Base-by-base conservation (phyloP, 2,329 filamentous ascomycete species). In the Fusarium albosuccineum region DNA sequence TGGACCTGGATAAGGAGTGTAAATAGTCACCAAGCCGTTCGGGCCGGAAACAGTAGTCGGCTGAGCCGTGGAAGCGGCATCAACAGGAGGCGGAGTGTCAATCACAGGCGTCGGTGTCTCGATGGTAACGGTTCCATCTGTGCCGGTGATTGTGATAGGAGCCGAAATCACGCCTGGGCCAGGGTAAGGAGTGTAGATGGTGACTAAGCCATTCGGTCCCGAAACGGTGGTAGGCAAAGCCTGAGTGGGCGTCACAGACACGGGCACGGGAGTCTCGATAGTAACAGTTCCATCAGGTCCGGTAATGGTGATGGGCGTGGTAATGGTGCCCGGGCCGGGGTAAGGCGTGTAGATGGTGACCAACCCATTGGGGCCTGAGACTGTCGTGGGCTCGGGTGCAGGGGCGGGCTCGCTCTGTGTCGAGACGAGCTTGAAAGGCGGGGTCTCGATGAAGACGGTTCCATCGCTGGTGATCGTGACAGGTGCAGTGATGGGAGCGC, bases 91-190 rank as follows among this genome's bases (percentile, higher is more conserved):
- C 22, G 22, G 22, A 22, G 22, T 22, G 4, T 22, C 22, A 22
- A 22, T 22, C 22, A 22, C 22, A 22, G 22, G 22, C 22, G 22
- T 22, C 22, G 62, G 62, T 17, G 62, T 61, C 55, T 68, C 64
- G 3, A 67, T 67, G 9, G 40, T 68, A 14, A 67, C 54, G 8
- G 65, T 67, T 33, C 65, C 65, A 8, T 22, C 22, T 22, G 22
- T 22, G 22, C 62, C 6, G 29, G 29, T 68, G 4, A 42, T 68
- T 5, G 64, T 67, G 11, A 68, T 52, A 13, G 60, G 53, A 16
- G 64, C 64, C 2, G 64, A 68, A 30, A 67, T 67, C 4, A 56
- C 37, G 9, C 33, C 26, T 6, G 61, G 50, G 9, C 62, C 62
- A n/a, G 39, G 42, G 33, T 66, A 66, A 22, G 56, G 29, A 41